Conservation (phyloP, 306 rosid genomes). For the Quercus mongolica region DNA sequence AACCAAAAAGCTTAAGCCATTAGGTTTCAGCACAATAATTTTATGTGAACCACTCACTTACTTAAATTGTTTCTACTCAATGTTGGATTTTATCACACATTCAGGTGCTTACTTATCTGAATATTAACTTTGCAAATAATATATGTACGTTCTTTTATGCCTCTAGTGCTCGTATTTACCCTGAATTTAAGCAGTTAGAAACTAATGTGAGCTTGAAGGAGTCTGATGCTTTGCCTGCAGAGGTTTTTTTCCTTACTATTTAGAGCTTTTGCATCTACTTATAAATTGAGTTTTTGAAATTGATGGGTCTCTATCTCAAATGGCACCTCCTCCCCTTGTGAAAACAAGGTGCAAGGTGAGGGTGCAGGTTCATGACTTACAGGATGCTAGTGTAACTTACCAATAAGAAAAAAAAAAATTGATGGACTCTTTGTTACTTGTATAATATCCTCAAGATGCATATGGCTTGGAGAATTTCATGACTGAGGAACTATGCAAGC, state of each 20-base stretch:
- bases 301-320: not conserved
- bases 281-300: not conserved
- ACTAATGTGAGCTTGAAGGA: constrained; percentile 62
- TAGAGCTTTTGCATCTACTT: not conserved
- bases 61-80: too few species aligned
- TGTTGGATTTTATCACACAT: too few species aligned
- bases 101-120: not conserved
- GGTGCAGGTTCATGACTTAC: too few species aligned
- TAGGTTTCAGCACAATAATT: too few species aligned
- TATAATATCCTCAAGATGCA: constrained; percentile 60
- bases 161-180: constrained; percentile 60
- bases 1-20: too few species aligned
- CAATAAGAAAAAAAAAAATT: too few species aligned
- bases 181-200: constrained; percentile 58
- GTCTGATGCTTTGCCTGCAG: constrained; percentile 66
- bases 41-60: too few species aligned
- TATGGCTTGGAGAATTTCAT: constrained; percentile 60
- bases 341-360: too few species aligned
- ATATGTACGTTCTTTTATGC: constrained; percentile 52
- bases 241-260: constrained; percentile 24
- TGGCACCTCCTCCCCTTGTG: too few species aligned
- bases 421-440: not conserved
- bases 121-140: not conserved
- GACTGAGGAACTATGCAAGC: constrained; percentile 63
- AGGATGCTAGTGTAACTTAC: too few species aligned